A percentile compares a stretch with the other conserved stretches of the same genome.
phyloP scores from a whole-genome alignment of 1,284 basidiomycete species.

The Leccinum ponderosum region DNA sequence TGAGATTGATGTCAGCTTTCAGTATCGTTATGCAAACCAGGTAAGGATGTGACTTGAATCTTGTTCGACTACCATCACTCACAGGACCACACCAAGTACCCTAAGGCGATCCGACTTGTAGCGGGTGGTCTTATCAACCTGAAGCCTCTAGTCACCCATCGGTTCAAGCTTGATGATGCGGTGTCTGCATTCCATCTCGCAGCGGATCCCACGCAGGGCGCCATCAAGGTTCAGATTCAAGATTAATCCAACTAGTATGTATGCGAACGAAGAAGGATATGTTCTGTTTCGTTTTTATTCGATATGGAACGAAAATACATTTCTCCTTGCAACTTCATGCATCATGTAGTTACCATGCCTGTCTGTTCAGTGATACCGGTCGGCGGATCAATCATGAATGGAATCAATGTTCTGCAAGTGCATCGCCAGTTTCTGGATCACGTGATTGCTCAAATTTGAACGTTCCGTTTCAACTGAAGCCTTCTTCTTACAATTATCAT shows the following conservation, averaged over 20 bases:
- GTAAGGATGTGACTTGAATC: slow-evolving; percentile 26
- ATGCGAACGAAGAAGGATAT: neutral
- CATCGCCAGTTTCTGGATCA: slow-evolving; percentile 10
- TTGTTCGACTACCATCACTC: neutral
- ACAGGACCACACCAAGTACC: slow-evolving; percentile 50
- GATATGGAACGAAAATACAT: neutral
- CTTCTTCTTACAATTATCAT: slow-evolving; percentile 3
- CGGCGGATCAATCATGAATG: neutral
- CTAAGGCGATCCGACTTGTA: slow-evolving; percentile 80
- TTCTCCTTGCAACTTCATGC: neutral
- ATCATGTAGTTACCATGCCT: neutral
- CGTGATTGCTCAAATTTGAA: slow-evolving; percentile 18
- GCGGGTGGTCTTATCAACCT: slow-evolving; percentile 72
- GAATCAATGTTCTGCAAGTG: neutral
- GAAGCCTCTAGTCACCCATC: slow-evolving; percentile 83
- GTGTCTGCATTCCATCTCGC: slow-evolving; percentile 79
- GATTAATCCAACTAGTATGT: slow-evolving; percentile 36
- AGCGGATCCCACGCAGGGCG: slow-evolving; percentile 65
- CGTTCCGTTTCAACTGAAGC: neutral
- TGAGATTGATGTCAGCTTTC: slow-evolving; percentile 64
- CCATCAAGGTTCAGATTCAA: slow-evolving; percentile 64
- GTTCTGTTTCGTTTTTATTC: neutral
- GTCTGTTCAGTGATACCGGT: neutral
- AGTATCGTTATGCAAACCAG: slow-evolving; percentile 66
- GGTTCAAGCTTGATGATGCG: slow-evolving; percentile 76